A percentile compares a stretch with the other conserved stretches of the same genome.
Evolutionary conservation across 257 asterid species (phyloP).

Genomic region (Hygrophila difformis): DNA sequence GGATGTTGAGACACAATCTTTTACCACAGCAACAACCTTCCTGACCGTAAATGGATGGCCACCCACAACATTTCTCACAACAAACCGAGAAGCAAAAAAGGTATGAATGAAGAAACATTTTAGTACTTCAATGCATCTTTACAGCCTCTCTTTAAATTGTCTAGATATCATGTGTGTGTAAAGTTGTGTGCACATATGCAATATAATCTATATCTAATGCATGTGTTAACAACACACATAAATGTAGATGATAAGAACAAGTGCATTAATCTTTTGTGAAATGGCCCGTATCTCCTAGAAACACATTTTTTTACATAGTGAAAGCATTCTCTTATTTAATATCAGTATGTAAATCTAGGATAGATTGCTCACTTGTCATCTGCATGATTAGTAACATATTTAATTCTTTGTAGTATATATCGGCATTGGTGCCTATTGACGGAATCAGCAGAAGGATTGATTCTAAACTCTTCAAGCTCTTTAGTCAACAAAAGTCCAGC

Average conservation of each 20-base stretch:
- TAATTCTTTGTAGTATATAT: constrained; percentile 73
- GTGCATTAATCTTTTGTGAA: no score
- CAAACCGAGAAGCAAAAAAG: no score
- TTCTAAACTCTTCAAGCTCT: constrained; percentile 91
- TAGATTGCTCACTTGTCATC: constrained; percentile 58
- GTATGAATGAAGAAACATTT: not conserved
- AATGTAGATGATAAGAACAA: no score
- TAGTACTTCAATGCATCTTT: not conserved
- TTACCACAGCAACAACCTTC: no score
- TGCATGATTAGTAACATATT: constrained; percentile 62
- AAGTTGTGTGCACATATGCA: not conserved
- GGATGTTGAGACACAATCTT: constrained; percentile 1
- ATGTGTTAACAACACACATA: not conserved
- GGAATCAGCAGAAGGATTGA: constrained; percentile 73
- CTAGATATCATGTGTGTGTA: not conserved
- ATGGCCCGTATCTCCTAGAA: no score
- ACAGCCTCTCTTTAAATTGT: not conserved
- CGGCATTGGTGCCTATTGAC: constrained; percentile 92
- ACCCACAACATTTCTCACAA: no score
- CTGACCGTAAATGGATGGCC: no score
- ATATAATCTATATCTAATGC: no score
- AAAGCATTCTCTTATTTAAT: constrained; percentile 7
- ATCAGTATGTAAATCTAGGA: constrained; percentile 10
- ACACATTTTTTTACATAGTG: not conserved
- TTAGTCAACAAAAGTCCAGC: constrained; percentile 80